phyloP scores from a whole-genome alignment of 2,329 filamentous ascomycete species.

The Neocatenulostroma microsporum region DNA sequence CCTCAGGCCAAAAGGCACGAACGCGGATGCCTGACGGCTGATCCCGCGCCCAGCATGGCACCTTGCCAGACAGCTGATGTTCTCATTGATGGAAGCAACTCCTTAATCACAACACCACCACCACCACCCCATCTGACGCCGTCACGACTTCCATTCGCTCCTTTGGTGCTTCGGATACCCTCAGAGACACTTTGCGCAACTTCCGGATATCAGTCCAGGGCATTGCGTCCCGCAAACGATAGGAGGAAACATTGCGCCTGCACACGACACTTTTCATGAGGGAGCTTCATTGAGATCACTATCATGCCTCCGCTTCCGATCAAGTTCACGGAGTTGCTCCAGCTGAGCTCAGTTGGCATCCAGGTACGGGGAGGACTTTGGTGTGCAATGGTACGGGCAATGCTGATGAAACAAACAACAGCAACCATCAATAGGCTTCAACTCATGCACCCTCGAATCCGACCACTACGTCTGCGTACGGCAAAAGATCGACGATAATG shows the following conservation, averaged over 20 bases:
- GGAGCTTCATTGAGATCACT: slow-evolving; percentile 12
- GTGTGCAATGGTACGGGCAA: neutral
- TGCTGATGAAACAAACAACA: slow-evolving; percentile 30
- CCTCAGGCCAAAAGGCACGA: no score
- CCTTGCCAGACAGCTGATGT: no score
- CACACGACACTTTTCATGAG: slow-evolving; percentile 18
- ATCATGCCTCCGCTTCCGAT: slow-evolving; percentile 69
- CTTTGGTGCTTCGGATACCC: slow-evolving; percentile 15
- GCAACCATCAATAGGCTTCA: slow-evolving; percentile 72
- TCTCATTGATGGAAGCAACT: slow-evolving; percentile 6
- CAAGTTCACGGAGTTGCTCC: slow-evolving; percentile 86
- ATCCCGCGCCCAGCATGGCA: no score
- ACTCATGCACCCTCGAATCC: slow-evolving; percentile 93
- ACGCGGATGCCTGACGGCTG: no score
- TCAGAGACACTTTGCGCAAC: slow-evolving; percentile 11
- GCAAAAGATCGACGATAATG: slow-evolving; percentile 78
- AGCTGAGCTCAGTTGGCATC: slow-evolving; percentile 47
- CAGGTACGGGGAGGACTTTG: slow-evolving; percentile 31
- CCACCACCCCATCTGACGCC: slow-evolving; percentile 17
- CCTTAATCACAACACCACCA: slow-evolving; percentile 24
- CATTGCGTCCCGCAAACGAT: slow-evolving; percentile 3
- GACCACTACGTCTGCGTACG: slow-evolving; percentile 94
- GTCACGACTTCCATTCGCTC: slow-evolving; percentile 28
- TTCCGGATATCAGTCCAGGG: slow-evolving; percentile 6
- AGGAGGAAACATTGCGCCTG: slow-evolving; percentile 13